These are phyloP conservation scores for Lomentospora prolificans DNA, from an alignment of 2,329 filamentous ascomycete genomes.

Conservation along the genomic window DNA sequence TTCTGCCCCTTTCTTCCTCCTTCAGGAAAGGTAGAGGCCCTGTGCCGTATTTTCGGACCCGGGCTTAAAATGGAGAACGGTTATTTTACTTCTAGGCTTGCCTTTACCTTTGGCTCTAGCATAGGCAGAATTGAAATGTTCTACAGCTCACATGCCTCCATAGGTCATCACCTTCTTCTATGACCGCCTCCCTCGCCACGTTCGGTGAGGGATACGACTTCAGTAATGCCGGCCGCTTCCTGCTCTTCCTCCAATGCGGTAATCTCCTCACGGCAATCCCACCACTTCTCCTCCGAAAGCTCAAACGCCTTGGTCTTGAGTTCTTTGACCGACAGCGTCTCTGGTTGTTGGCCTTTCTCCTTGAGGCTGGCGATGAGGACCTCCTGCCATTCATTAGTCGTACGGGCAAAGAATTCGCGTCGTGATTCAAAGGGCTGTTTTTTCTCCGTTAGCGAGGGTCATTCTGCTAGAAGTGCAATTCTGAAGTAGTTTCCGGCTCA, in stretches of 20 bases:
- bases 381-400: slow-evolving; percentile 84
- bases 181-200: slow-evolving; percentile 43
- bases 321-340: slow-evolving; percentile 73
- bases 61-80: no score
- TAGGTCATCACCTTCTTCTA: slow-evolving; percentile 12
- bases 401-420: slow-evolving; percentile 85
- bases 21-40: no score
- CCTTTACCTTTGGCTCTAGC: no score
- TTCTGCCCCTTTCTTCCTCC: no score
- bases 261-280: slow-evolving; percentile 94
- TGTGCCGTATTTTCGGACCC: no score
- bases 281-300: slow-evolving; percentile 93
- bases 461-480: background rate
- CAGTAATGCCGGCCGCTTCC: slow-evolving; percentile 87
- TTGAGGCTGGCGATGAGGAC: slow-evolving; percentile 66
- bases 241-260: slow-evolving; percentile 88
- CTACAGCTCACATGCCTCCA: background rate
- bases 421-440: slow-evolving; percentile 76
- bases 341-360: slow-evolving; percentile 55
- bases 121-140: no score
- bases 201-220: slow-evolving; percentile 82
- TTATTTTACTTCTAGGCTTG: no score
- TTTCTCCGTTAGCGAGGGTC: background rate
- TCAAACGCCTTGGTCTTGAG: slow-evolving; percentile 86
- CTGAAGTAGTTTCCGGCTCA: background rate